Evolutionary conservation across 2,329 filamentous ascomycete genomes (phyloP), one percentile per base, ranked within the genome.

Genomic region (Pseudogymnoascus sp.): DNA sequence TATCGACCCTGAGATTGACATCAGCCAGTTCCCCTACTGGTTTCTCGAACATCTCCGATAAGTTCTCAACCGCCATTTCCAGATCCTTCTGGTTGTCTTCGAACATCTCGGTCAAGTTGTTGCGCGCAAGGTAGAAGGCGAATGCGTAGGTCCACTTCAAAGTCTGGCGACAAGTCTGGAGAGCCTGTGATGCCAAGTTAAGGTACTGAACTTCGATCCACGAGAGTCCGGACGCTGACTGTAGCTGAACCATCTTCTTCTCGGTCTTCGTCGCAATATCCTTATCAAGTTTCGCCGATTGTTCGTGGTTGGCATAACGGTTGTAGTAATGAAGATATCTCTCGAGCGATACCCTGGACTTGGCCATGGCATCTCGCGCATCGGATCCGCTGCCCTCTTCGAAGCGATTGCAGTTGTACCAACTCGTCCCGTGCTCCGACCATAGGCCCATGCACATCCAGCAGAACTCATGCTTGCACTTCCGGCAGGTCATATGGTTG

Each of bases 361-460:
- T 92, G 2, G 94, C 91, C 73, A 99, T 94, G 1, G 91, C 92
- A 73, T 96, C 92, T 36, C 94, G 83, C 4, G 94, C 94, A 62
- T 97, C 92, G 0, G 85, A 81, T 1, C 94, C 94, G 66, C 90
- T 96, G 81, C 94, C 97, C 77, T 97, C 94, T 72, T 99, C 94
- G 69, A 88, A 99, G 7, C 94, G 83, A 72, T 96, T 99, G 81
- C 94, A 99, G 75, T 96, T 99, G 79, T 99, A 99, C 94, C 94
- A 99, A 76, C 91, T 96, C 3, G 93, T 99, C 65, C 94, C 94
- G 73, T 99, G 94, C 75, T 99, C 94, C 0, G 92, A 95, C 94
- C 94, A 99, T 0, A 96, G 79, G 0, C 94, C 94, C 94, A 99
- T 99, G 71, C 94, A 99, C 89, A 99, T 97, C 94, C 94, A 99